Evolutionary conservation across 257 asterid genomes (phyloP).

Genomic region (Nicotiana undulata): DNA sequence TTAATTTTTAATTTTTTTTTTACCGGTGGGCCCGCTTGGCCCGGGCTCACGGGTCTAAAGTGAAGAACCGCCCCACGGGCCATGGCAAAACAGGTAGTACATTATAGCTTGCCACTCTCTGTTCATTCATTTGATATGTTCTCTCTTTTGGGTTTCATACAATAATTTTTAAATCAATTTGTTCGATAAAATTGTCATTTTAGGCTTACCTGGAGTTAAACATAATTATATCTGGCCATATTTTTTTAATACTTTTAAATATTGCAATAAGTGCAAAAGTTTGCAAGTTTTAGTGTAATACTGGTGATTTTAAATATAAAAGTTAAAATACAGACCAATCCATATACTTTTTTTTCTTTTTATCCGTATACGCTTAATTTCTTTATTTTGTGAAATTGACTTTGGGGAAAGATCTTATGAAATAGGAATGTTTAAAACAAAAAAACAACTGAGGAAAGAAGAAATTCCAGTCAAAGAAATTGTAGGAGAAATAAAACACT

Average conservation of each 20-base stretch:
- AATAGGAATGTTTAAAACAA: background rate
- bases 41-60: too few species aligned
- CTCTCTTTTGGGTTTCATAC: background rate
- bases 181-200: background rate
- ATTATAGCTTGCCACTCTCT: background rate
- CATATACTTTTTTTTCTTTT: background rate
- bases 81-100: conserved; percentile 12
- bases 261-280: background rate
- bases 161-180: background rate
- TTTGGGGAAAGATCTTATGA: background rate
- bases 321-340: background rate
- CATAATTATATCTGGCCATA: background rate
- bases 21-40: too few species aligned
- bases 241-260: background rate
- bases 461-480: too few species aligned
- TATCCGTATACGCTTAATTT: background rate
- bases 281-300: background rate
- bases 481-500: too few species aligned
- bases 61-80: too few species aligned
- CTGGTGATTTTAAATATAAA: background rate
- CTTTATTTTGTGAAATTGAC: background rate
- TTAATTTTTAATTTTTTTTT: too few species aligned
- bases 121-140: background rate
- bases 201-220: background rate
- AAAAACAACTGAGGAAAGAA: too few species aligned